Base-by-base conservation (phyloP, 1,139 yeast species). In the Saccharomyces hybrid region DNA sequence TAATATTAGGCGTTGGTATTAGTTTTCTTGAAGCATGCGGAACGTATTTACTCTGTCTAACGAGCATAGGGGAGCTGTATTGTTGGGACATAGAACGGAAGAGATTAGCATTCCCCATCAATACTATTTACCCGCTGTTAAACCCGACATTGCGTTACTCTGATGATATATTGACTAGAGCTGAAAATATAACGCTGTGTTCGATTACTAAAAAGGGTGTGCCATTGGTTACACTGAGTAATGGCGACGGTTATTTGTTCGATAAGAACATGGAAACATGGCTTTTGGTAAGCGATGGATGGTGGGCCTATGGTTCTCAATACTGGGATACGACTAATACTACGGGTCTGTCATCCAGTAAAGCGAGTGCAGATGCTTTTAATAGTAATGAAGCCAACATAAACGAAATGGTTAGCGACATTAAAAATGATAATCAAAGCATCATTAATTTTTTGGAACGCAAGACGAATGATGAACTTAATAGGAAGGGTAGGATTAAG, bases 251-350 rank as follows among this genome's bases (percentile, higher is more conserved):
- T 0, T 93, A 84, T 69, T 75, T 93, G 50, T 95, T 80, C 70
- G 88, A 88, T 62, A 73, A 73, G 42, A 82, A 80, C 53, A 79
- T 95, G 82, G 81, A 79, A 34, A 73, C 81, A 0, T 95, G 99
- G 99, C 82, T 86, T 52, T 76, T 95, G 9, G 79, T 93, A 2
- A 81, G 93, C 57, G 99, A 95, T 68, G 82, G 95, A 1, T 95
- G 99, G 98, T 95, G 98, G 98, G 96, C 97, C 0, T 88, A 90
- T 72, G 98, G 98, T 0, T 90, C 98, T 0, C 97, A 91, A 67
- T 93, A 89, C 71, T 95, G 99, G 99, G 95, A 93, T 69, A 79
- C 89, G 14, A 73, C 75, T 25, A 78, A 75, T 46, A 76, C 78
- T 5, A 60, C 66, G 1, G 56, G 52, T 13, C 34, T 66, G 26